phyloP scores from a whole-genome alignment of 2,329 filamentous ascomycete species.

The Aspergillus brasiliensis region DNA sequence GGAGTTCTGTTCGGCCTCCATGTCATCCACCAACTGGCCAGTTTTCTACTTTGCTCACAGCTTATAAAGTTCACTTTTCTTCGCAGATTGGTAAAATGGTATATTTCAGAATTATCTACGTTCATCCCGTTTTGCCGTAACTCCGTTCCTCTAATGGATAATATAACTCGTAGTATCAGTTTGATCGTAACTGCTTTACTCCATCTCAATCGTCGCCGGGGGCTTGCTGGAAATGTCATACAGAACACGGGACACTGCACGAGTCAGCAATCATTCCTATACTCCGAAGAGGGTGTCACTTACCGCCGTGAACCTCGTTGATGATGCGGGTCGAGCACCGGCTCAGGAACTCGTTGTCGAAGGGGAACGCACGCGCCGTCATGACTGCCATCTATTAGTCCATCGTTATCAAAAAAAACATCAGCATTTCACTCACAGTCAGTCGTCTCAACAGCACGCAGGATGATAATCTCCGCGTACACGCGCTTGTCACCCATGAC shows the following conservation, averaged over 20 bases:
- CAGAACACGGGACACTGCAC: constrained; percentile 23
- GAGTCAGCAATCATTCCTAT: background rate
- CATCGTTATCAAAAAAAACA: background rate
- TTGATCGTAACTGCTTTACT: constrained; percentile 49
- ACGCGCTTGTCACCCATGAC: constrained; percentile 67
- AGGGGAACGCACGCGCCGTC: constrained; percentile 71
- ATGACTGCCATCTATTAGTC: constrained; percentile 52
- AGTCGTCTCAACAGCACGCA: constrained; percentile 63
- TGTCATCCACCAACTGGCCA: constrained; percentile 1
- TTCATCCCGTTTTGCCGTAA: constrained; percentile 2
- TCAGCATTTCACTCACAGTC: constrained; percentile 51
- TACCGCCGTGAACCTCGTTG: constrained; percentile 69
- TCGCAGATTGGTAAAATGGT: too few relatives aligned
- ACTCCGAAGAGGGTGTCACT: background rate
- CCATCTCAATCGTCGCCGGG: constrained; percentile 73
- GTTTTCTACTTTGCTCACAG: too few relatives aligned
- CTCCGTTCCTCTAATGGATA: constrained; percentile 6
- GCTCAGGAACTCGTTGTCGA: constrained; percentile 66
- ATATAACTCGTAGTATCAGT: constrained; percentile 4
- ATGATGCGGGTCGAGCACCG: constrained; percentile 68
- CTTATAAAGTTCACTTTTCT: too few relatives aligned
- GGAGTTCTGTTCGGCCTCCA: too few relatives aligned
- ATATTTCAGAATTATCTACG: background rate
- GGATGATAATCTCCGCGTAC: constrained; percentile 62
- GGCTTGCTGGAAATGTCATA: constrained; percentile 63